phyloP scores from a whole-genome alignment of 208 protist genomes.

The Zelonia costaricensis region DNA sequence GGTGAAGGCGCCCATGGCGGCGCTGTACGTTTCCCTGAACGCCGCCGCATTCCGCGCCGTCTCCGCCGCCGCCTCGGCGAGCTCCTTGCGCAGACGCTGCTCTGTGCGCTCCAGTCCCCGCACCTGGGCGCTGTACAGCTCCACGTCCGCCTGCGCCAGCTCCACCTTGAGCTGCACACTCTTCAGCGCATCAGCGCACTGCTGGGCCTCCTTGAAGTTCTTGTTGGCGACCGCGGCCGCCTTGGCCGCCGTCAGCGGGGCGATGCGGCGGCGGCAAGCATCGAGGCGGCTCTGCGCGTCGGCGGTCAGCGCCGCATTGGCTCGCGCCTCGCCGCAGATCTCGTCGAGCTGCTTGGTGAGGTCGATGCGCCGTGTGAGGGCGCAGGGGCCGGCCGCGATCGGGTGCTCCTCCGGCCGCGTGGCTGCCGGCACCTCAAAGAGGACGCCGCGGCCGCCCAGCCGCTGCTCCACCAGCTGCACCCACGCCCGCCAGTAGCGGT shows the following conservation, averaged over 20 bases:
- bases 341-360: constrained; percentile 22
- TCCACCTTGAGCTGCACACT: constrained; percentile 5
- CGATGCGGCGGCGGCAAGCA: constrained; percentile 14
- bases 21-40: neutral
- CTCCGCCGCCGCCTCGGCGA: constrained; percentile 10
- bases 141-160: constrained; percentile 11
- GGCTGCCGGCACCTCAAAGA: constrained; percentile 13
- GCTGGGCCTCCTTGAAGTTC: constrained; percentile 55
- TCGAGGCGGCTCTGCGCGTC: constrained; percentile 16
- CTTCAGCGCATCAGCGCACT: constrained; percentile 27
- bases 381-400: neutral
- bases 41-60: constrained; percentile 4
- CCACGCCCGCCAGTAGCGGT: constrained; percentile 19
- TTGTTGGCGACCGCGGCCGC: constrained; percentile 32
- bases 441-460: constrained; percentile 5
- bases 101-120: constrained; percentile 7
- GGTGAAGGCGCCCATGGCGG: neutral
- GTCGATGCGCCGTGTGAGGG: constrained; percentile 14
- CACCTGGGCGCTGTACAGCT: constrained; percentile 12
- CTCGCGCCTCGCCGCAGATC: constrained; percentile 17
- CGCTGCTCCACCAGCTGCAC: constrained; percentile 4
- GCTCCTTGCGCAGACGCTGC: constrained; percentile 8
- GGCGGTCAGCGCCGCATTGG: constrained; percentile 18
- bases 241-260: constrained; percentile 43
- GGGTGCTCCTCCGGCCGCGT: neutral